These are phyloP conservation scores for Cynara cardunculus DNA, from an alignment of 129 eudicot genomes.

Conservation along the genomic window DNA sequence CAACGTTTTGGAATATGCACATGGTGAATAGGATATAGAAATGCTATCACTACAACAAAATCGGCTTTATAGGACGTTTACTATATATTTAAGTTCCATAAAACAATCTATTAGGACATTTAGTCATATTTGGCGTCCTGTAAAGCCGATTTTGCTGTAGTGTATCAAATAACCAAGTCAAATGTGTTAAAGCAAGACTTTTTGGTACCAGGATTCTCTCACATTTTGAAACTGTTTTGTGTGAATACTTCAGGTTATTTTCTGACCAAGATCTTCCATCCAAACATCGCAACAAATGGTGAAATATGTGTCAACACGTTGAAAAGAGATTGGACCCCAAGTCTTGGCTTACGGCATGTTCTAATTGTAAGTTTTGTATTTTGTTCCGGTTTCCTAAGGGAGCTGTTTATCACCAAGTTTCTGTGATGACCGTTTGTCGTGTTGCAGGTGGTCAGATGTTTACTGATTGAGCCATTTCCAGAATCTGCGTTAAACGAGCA, in stretches of 20 bases:
- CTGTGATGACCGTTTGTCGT: background rate
- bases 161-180: background rate
- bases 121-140: background rate
- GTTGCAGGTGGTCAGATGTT: constrained; percentile 76
- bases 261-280: constrained; percentile 89
- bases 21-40: background rate
- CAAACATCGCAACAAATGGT: constrained; percentile 73
- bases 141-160: background rate
- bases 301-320: constrained; percentile 94
- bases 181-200: background rate
- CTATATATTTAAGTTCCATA: too few species aligned
- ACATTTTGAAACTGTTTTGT: background rate
- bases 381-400: background rate
- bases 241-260: constrained; percentile 53
- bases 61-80: background rate
- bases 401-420: background rate
- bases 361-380: constrained; percentile 49
- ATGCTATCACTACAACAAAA: background rate
- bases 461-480: constrained; percentile 86
- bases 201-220: background rate
- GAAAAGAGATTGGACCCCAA: constrained; percentile 91
- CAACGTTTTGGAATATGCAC: background rate
- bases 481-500: constrained; percentile 91
- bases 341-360: constrained; percentile 86
- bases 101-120: background rate